These are phyloP conservation scores for Globisporangium recalcitrans DNA, from an alignment of 352 stramenopile species.

Conservation along the genomic window DNA sequence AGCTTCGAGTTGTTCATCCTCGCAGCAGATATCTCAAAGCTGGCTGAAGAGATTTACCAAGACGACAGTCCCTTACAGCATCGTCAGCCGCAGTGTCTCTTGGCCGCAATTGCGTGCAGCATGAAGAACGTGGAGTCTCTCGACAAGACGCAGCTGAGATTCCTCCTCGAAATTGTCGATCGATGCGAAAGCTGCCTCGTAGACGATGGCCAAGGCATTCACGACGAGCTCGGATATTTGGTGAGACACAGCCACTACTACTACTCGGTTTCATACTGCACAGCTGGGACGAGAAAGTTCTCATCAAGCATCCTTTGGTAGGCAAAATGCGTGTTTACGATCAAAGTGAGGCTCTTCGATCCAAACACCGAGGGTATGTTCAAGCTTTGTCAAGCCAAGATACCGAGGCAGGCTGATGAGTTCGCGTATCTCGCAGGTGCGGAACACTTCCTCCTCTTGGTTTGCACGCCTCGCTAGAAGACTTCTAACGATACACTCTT, in stretches of 20 bases:
- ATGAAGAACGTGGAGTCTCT: slow-evolving; percentile 54
- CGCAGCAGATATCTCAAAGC: slow-evolving; percentile 50
- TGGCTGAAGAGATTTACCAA: slow-evolving; percentile 33
- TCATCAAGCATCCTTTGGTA: slow-evolving; percentile 15
- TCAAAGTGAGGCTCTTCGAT: slow-evolving; percentile 61
- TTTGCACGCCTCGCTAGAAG: neutral
- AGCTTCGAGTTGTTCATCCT: slow-evolving; percentile 45
- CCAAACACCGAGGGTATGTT: slow-evolving; percentile 44
- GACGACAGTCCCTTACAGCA: slow-evolving; percentile 30
- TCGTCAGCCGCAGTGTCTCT: slow-evolving; percentile 37
- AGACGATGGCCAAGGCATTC: slow-evolving; percentile 7
- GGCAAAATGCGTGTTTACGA: slow-evolving; percentile 41
- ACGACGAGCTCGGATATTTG: slow-evolving; percentile 15
- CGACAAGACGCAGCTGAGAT: slow-evolving; percentile 26
- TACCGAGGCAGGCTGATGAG: slow-evolving; percentile 24
- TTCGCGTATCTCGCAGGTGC: slow-evolving; percentile 57
- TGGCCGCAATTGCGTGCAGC: slow-evolving; percentile 50
- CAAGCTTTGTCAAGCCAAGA: slow-evolving; percentile 42
- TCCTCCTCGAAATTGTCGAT: slow-evolving; percentile 39
- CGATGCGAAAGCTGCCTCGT: slow-evolving; percentile 25
- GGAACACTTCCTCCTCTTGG: neutral
- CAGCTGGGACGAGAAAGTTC: neutral
- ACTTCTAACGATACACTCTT: neutral
- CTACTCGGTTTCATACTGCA: neutral
- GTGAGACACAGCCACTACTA: too few species aligned